Evolutionary conservation across 768 basidiomycete genomes (phyloP), one percentile per base, ranked within the genome.

Genomic region (Botryobasidium botryosum): DNA sequence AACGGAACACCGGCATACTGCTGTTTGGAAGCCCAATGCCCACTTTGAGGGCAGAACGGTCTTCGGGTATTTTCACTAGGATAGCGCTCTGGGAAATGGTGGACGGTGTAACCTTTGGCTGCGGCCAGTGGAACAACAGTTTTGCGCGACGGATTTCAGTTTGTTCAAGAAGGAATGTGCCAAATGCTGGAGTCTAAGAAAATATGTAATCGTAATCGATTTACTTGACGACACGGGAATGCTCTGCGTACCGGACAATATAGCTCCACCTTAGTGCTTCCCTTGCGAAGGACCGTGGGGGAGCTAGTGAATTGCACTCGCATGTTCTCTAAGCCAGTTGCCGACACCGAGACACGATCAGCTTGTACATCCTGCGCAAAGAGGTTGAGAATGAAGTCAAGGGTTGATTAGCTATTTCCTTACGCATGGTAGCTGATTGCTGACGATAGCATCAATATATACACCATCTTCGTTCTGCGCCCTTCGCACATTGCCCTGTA

Each of bases 171-270:
- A 74, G 52, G 55, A 79, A 85, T 1, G 69, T 66, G 8, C 90
- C 91, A 37, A 68, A 63, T 13, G 75, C 67, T 3, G 82, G 70
- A 13, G 75, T 79, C 87, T 87, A 35, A n/a, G 3, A 24, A 6
- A 35, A 32, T 7, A 25, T 32, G 18, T 35, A 29, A 23, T 18
- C 21, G 35, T 15, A 25, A n/a, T 35, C 26, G n/a, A 21, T 36
- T 21, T 23, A n/a, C 5, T 17, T 18, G 10, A 27, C 15, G n/a
- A n/a, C n/a, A n/a, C n/a, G n/a, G n/a, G n/a, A n/a, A n/a, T n/a
- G n/a, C n/a, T n/a, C n/a, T n/a, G n/a, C n/a, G n/a, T 58, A 91
- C 90, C 6, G 81, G 70, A 55, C 79, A 90, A 53, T 72, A 77
- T 32, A 87, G 57, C 0, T 63, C 70, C 29, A 82, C 52, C 1